A percentile compares a stretch with the other conserved stretches of the same genome.
phyloP scores from a whole-genome alignment of 352 stramenopile species.

The Phytophthora citricola region DNA sequence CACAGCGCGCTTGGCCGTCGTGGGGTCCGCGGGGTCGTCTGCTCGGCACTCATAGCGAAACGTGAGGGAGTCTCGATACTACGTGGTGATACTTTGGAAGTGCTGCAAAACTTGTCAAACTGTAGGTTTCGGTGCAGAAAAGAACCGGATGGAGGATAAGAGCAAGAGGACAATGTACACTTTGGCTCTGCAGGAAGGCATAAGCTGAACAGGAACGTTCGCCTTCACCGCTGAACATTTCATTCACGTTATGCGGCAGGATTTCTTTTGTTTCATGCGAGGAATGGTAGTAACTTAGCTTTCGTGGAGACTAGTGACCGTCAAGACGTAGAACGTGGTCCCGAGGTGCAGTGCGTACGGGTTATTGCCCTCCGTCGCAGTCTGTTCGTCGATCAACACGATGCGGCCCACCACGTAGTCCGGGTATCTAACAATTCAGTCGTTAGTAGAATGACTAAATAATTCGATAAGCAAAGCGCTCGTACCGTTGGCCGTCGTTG shows the following conservation, averaged over 20 bases:
- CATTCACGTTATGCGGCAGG: conserved; percentile 40
- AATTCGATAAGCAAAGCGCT: not conserved
- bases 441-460: conserved; percentile 1
- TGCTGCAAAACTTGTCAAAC: conserved; percentile 4
- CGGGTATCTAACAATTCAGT: conserved; percentile 64
- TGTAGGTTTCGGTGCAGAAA: conserved; percentile 31
- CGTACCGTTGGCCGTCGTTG: conserved; percentile 78
- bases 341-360: conserved; percentile 78
- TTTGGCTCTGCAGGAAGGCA: conserved; percentile 34
- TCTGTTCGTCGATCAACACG: conserved; percentile 88
- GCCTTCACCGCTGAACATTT: conserved; percentile 39
- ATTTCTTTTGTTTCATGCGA: conserved; percentile 6
- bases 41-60: conserved; percentile 28
- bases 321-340: conserved; percentile 90
- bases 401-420: conserved; percentile 90
- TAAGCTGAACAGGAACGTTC: conserved; percentile 18
- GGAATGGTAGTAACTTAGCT: conserved; percentile 45
- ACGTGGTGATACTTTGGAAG: conserved; percentile 19
- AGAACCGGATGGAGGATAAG: conserved; percentile 21
- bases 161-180: conserved; percentile 21
- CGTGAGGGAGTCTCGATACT: conserved; percentile 8
- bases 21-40: conserved; percentile 26
- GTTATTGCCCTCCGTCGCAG: conserved; percentile 82
- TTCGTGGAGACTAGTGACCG: conserved; percentile 84
- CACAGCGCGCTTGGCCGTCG: conserved; percentile 47